phyloP scores from a whole-genome alignment of 2,329 filamentous ascomycete species.

The Cladosporium sp. region DNA sequence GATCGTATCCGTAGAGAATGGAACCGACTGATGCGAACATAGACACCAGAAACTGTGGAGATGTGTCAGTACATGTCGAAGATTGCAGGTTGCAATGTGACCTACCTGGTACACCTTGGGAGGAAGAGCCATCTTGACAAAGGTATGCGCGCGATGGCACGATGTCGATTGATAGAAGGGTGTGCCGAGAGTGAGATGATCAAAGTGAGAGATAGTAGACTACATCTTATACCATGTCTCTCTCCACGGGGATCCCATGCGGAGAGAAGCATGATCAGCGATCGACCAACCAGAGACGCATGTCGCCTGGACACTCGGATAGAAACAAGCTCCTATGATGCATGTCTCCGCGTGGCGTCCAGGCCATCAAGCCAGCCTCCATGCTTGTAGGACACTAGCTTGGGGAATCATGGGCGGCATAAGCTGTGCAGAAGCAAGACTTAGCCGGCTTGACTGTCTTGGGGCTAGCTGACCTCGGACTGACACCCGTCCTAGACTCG shows the following conservation, averaged over 20 bases:
- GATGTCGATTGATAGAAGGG: neutral
- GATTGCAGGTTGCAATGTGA: neutral
- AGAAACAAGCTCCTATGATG: neutral
- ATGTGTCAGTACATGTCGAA: neutral
- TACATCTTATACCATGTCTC: slow-evolving; percentile 9
- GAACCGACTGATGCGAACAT: slow-evolving; percentile 61
- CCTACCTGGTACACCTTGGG: slow-evolving; percentile 57
- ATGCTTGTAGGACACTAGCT: neutral
- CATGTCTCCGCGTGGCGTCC: neutral
- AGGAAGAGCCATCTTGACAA: slow-evolving; percentile 52
- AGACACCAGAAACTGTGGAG: slow-evolving; percentile 54
- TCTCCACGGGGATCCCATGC: neutral
- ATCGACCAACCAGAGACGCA: neutral
- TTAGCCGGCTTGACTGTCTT: slow-evolving; percentile 6
- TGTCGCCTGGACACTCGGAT: neutral
- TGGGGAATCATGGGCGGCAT: neutral
- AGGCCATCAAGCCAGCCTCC: neutral
- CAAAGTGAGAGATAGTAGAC: neutral
- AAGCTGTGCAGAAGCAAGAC: neutral
- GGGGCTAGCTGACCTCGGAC: neutral
- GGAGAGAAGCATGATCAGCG: neutral
- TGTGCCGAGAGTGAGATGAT: neutral
- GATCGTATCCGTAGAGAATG: slow-evolving; percentile 59
- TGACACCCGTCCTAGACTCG: neutral
- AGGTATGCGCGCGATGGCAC: slow-evolving; percentile 6